These are phyloP conservation scores for Flaveria trinervia DNA, from an alignment of 129 eudicot species.

Conservation along the genomic window DNA sequence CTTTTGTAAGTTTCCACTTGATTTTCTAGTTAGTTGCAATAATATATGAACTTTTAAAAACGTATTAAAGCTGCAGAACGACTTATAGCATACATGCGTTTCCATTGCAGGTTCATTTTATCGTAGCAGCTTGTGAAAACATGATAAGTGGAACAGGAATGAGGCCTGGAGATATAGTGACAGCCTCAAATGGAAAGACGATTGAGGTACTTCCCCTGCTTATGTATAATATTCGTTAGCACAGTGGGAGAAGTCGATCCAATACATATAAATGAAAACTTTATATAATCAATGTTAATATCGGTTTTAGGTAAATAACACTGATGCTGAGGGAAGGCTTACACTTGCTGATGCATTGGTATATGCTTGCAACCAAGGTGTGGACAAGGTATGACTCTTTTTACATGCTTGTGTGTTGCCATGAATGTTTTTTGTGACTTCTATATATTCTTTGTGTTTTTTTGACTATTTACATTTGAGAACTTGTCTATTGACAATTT, in stretches of 20 bases:
- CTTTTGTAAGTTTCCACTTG: not conserved
- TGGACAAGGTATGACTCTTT: conserved; percentile 68
- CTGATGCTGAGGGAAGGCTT: conserved; percentile 99
- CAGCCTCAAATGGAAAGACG: conserved; percentile 98
- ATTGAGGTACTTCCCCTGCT: conserved; percentile 62
- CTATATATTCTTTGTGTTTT: not conserved
- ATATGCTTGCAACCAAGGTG: conserved; percentile 97
- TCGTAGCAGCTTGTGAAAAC: conserved; percentile 98
- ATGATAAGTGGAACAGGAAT: conserved; percentile 99
- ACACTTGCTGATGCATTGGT: conserved; percentile 99
- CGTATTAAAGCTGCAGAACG: not conserved
- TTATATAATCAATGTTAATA: conserved; percentile 9
- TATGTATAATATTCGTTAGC: not conserved
- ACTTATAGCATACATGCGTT: conserved; percentile 2
- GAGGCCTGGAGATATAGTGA: conserved; percentile 95
- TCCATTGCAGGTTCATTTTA: conserved; percentile 80
- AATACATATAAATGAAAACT: conserved; percentile 5
- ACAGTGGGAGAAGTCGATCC: not conserved
- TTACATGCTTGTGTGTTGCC: not conserved
- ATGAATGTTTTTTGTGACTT: not conserved
- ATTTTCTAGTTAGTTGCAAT: not conserved
- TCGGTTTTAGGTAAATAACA: conserved; percentile 79
- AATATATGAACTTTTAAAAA: not conserved
- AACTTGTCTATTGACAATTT: conserved; percentile 17
- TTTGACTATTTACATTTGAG: not conserved